phyloP scores from a whole-genome alignment of 768 basidiomycete genomes.

The Lyophyllum decastes region DNA sequence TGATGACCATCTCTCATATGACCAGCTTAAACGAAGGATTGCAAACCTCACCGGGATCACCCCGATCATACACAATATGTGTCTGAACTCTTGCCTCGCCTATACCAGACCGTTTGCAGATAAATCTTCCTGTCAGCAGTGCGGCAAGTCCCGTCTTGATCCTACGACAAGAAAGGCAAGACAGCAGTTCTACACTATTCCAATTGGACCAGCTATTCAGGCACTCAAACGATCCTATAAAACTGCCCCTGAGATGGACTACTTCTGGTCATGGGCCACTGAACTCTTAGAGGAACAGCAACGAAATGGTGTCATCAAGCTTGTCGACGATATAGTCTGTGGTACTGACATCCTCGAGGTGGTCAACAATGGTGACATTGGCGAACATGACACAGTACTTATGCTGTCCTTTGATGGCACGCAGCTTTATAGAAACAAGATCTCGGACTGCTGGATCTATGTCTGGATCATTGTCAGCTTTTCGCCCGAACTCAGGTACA shows the following conservation, averaged over 20 bases:
- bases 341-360: conserved; percentile 6
- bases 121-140: conserved; percentile 1
- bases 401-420: conserved; percentile 33
- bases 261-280: not conserved
- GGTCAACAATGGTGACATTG: conserved; percentile 2
- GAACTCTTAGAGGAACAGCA: not conserved
- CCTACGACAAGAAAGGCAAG: conserved; percentile 7
- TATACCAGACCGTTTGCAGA: conserved; percentile 7
- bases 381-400: conserved; percentile 22
- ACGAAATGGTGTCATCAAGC: conserved; percentile 1
- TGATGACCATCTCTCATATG: conserved; percentile 7
- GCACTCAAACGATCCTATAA: conserved; percentile 18
- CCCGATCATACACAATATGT: conserved; percentile 10
- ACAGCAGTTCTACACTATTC: conserved; percentile 21
- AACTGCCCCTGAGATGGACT: conserved; percentile 10
- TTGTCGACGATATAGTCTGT: conserved; percentile 13
- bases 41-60: conserved; percentile 6
- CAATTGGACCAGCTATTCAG: conserved; percentile 23
- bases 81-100: conserved; percentile 9
- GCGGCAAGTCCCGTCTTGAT: conserved; percentile 10
- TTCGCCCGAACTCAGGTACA: conserved; percentile 22
- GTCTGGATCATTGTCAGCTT: conserved; percentile 32
- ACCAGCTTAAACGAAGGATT: conserved; percentile 13
- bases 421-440: conserved; percentile 32
- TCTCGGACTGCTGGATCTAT: conserved; percentile 18